Base-by-base conservation (phyloP, 345 rosid species). In the Bretschneidera sinensis region DNA sequence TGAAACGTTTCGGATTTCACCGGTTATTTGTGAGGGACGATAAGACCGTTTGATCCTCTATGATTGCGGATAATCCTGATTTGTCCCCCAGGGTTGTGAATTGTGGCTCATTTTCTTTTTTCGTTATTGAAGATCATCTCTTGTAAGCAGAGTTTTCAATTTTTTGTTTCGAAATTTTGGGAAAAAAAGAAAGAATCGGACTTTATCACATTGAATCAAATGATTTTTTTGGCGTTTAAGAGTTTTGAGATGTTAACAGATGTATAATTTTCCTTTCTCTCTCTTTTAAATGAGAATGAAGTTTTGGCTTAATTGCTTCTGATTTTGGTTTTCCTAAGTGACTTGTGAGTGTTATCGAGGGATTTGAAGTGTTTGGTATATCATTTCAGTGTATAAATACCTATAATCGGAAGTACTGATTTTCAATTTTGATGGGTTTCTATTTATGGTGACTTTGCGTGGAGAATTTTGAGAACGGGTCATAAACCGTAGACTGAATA, bases 1-100 rank as follows among this genome's bases (percentile, higher is more conserved):
- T 53, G 76, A 66, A 59, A 24, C 52, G 39, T 59, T 73, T 62
- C 73, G 43, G 51, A 67, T 67, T 70, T 74, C 59, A 23, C 60
- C 54, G 48, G 71, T 22, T 14, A 45, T n/a, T n/a, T 43, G 14
- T 48, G 34, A 62, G 60, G 68, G 59, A 21, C 54, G 21, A 21
- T 54, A 60, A 23, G 43, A 24, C 39, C 17, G 48, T 43, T 66
- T 55, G 71, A 55, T 67, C 62, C 45, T 49, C 54, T 55, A 19
- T 11, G 60, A 45, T 71, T 63, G 7, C 19, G 4, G 68, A 35
- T 61, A 35, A 18, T 45, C 33, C 24, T 53, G 22, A 51, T 43
- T 63, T 66, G 53, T 25, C 16, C 51, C n/a, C 3, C 47, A 55
- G 28, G 19, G 21, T 35, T 9, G 34, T 18, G 17, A 11, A 2